Conservation (phyloP, 331 rosid species). For the Acacia pycnantha region DNA sequence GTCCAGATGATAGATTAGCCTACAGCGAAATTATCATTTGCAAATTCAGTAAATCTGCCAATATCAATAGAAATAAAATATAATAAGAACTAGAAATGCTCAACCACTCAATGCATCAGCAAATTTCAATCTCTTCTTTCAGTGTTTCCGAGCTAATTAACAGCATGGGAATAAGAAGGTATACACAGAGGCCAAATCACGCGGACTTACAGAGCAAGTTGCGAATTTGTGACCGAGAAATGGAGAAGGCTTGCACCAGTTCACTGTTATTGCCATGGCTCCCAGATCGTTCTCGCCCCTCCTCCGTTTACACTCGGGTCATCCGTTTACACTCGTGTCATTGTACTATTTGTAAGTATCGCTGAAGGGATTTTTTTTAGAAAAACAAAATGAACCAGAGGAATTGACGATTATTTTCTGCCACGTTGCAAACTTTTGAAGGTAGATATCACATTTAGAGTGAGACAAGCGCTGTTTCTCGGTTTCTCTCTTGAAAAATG, state of each 20-base stretch:
- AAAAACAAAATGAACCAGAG: not conserved
- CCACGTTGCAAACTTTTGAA: not conserved
- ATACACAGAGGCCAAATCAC: not conserved
- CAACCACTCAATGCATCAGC: not conserved
- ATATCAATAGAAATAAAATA: not conserved
- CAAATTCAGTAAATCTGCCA: not conserved
- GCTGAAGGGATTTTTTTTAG: not conserved
- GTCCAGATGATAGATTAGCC: conserved; percentile 38
- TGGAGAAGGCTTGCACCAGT: conserved; percentile 57
- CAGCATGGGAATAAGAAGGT: not conserved
- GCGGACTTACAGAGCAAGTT: conserved; percentile 26
- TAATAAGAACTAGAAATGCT: not conserved
- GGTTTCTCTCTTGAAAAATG: no score
- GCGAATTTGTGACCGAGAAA: conserved; percentile 41
- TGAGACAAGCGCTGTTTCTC: no score
- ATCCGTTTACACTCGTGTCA: not conserved
- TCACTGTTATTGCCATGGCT: conserved; percentile 59
- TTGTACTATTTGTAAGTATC: not conserved
- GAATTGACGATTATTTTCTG: not conserved
- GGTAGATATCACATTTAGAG: not conserved
- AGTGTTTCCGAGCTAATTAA: not conserved
- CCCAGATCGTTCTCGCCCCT: not conserved
- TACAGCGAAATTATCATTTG: conserved; percentile 4
- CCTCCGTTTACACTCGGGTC: not conserved
- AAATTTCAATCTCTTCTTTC: not conserved